Evolutionary conservation across 768 basidiomycete species (phyloP).

Genomic region (Gymnopilus dilepis): DNA sequence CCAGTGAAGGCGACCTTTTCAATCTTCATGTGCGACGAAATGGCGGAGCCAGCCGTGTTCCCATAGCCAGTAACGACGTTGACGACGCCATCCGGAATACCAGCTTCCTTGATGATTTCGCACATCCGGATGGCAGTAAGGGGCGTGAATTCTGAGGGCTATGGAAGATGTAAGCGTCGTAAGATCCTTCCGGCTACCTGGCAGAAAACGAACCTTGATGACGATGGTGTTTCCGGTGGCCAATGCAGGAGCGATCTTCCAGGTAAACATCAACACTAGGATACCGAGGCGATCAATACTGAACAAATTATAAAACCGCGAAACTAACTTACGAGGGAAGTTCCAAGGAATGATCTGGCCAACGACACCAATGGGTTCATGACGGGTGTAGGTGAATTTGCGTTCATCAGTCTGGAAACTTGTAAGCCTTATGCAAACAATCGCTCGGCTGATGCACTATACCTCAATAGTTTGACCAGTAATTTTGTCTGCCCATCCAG

Average conservation of each 20-base stretch:
- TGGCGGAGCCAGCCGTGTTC: slow-evolving; percentile 67
- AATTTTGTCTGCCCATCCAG: slow-evolving; percentile 90
- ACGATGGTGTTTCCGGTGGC: slow-evolving; percentile 83
- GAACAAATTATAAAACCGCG: not conserved
- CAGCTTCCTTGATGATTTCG: slow-evolving; percentile 70
- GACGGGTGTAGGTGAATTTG: slow-evolving; percentile 71
- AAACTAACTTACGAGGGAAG: slow-evolving; percentile 49
- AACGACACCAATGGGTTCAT: slow-evolving; percentile 67
- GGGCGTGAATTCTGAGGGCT: slow-evolving; percentile 83
- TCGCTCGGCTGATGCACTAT: slow-evolving; percentile 24
- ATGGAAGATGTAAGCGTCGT: not conserved
- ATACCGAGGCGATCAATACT: slow-evolving; percentile 19
- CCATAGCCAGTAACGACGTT: slow-evolving; percentile 82
- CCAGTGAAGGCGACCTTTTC: slow-evolving; percentile 89
- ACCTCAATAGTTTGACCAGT: slow-evolving; percentile 76
- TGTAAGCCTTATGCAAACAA: no score
- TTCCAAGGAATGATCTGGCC: slow-evolving; percentile 74
- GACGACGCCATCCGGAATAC: slow-evolving; percentile 80
- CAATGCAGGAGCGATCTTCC: slow-evolving; percentile 84
- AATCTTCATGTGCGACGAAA: slow-evolving; percentile 72
- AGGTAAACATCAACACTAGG: slow-evolving; percentile 62
- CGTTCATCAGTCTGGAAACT: slow-evolving; percentile 55
- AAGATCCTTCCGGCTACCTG: not conserved
- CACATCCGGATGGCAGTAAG: slow-evolving; percentile 64
- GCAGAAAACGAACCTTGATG: slow-evolving; percentile 48